Evolutionary conservation across 2,329 filamentous ascomycete genomes (phyloP).

Genomic region (Pseudocercospora ulei): DNA sequence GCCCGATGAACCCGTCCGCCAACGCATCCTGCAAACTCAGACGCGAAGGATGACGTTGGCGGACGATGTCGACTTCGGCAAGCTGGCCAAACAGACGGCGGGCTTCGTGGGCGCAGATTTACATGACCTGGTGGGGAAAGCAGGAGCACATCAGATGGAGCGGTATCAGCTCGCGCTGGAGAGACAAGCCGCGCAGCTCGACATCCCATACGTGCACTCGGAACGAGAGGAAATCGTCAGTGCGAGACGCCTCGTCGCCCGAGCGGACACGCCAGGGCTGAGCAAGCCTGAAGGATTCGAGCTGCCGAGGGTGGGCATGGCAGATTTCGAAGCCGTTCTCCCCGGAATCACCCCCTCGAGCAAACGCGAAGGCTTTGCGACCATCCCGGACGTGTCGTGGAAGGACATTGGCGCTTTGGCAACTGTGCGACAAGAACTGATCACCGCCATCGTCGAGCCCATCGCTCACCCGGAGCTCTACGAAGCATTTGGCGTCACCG

Average conservation of each 20-base stretch:
- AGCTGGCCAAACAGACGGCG: constrained; percentile 72
- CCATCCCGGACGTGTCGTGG: constrained; percentile 89
- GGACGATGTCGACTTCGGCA: constrained; percentile 60
- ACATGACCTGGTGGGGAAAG: constrained; percentile 58
- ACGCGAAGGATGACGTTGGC: constrained; percentile 56
- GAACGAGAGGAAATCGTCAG: constrained; percentile 37
- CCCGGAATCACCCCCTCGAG: constrained; percentile 68
- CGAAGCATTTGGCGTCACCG: constrained; percentile 63
- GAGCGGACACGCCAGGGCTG: constrained; percentile 40
- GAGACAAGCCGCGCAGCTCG: constrained; percentile 25
- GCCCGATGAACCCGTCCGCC: constrained; percentile 66
- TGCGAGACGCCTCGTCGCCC: constrained; percentile 37
- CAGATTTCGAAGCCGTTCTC: constrained; percentile 64
- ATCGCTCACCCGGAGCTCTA: constrained; percentile 76
- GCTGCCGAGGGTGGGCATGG: constrained; percentile 51
- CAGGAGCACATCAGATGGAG: constrained; percentile 55
- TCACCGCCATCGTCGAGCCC: constrained; percentile 77
- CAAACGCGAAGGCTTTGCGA: constrained; percentile 88
- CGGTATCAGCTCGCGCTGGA: constrained; percentile 48
- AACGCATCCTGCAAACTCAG: constrained; percentile 65
- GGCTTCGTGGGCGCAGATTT: constrained; percentile 91
- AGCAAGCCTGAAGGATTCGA: constrained; percentile 47
- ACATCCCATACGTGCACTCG: constrained; percentile 27
- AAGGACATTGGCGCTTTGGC: constrained; percentile 77
- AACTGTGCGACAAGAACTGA: constrained; percentile 68